Percentiles rank a stretch among this genome's conserved stretches.
Conservation (phyloP, 2,329 filamentous ascomycete genomes). For the Tricladium varicosporioides region DNA sequence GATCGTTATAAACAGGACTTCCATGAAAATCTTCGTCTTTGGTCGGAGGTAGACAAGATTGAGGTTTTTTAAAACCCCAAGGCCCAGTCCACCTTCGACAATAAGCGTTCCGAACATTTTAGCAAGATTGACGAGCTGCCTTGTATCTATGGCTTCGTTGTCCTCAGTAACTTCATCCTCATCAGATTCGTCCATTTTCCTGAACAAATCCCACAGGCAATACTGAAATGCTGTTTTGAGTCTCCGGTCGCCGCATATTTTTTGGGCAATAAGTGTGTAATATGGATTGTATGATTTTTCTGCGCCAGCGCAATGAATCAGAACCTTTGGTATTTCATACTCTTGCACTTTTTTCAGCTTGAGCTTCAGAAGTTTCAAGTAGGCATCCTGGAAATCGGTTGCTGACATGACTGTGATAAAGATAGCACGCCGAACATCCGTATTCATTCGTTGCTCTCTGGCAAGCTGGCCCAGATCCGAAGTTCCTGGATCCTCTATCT, state of each 20-base stretch:
- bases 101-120: slow-evolving; percentile 65
- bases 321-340: slow-evolving; percentile 80
- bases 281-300: slow-evolving; percentile 89
- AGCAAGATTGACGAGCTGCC: slow-evolving; percentile 64
- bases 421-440: slow-evolving; percentile 58
- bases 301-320: slow-evolving; percentile 82
- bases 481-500: slow-evolving; percentile 31
- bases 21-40: slow-evolving; percentile 75
- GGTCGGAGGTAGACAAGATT: slow-evolving; percentile 76
- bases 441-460: slow-evolving; percentile 37
- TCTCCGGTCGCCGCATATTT: slow-evolving; percentile 71
- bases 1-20: slow-evolving; percentile 74
- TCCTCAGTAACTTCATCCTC: slow-evolving; percentile 59
- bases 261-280: slow-evolving; percentile 81
- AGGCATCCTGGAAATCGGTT: slow-evolving; percentile 79
- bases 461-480: slow-evolving; percentile 36
- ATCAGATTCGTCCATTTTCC: slow-evolving; percentile 73
- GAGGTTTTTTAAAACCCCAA: slow-evolving; percentile 66
- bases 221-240: slow-evolving; percentile 85
- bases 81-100: slow-evolving; percentile 53
- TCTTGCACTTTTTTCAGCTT: slow-evolving; percentile 83
- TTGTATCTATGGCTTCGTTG: slow-evolving; percentile 45
- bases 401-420: slow-evolving; percentile 90
- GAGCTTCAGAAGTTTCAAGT: slow-evolving; percentile 75
- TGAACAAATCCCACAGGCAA: slow-evolving; percentile 81